A percentile compares a stretch with the other conserved stretches of the same genome.
Evolutionary conservation across 306 rosid genomes (phyloP).

Genomic region (Citrullus mucosospermus): DNA sequence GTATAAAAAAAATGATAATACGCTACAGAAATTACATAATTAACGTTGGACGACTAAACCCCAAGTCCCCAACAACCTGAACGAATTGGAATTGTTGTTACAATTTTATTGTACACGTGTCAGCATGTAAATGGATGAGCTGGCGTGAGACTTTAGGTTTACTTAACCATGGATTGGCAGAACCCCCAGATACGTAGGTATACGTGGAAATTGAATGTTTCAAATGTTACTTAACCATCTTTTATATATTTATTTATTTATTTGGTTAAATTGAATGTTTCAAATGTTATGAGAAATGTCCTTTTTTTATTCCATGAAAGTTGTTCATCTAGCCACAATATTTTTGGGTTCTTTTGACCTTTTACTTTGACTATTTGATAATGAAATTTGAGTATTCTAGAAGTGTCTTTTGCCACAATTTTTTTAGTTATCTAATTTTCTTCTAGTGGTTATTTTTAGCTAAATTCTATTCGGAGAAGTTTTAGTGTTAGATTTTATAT

Average conservation of each 20-base stretch:
- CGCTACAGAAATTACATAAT: slow-evolving; percentile 24
- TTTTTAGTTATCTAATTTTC: too few relatives aligned
- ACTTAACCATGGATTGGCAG: background rate
- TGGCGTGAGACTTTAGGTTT: background rate
- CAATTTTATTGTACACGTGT: background rate
- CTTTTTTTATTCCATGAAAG: background rate
- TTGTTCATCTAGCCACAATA: background rate
- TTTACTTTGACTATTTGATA: background rate
- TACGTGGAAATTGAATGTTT: background rate
- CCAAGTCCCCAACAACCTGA: slow-evolving; percentile 28
- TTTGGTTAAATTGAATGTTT: background rate
- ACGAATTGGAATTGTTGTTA: background rate
- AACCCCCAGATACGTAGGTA: background rate
- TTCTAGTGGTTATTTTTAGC: too few relatives aligned
- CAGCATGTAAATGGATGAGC: background rate
- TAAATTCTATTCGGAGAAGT: too few relatives aligned
- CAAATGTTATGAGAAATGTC: background rate
- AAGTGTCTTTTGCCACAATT: background rate
- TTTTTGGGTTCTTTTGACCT: background rate
- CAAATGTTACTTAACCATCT: background rate
- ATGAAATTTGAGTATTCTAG: background rate
- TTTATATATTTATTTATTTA: background rate
- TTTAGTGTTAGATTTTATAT: too few relatives aligned
- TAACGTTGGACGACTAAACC: slow-evolving; percentile 52
- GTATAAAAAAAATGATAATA: background rate